Evolutionary conservation across 345 rosid genomes (phyloP).

Genomic region (Moricandia moricandioides): DNA sequence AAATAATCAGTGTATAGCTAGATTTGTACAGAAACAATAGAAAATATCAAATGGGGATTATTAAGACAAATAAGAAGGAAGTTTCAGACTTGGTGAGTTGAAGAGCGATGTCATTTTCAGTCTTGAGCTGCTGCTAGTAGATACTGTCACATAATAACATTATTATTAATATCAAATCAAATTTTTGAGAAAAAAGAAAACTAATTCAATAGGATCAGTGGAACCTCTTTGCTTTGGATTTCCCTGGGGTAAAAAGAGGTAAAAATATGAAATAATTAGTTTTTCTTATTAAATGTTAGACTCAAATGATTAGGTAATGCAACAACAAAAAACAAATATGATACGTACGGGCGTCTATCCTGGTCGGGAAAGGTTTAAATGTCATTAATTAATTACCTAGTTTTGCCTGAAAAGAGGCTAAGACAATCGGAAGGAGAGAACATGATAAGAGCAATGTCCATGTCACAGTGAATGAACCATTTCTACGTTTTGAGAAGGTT

Average conservation of each 20-base stretch:
- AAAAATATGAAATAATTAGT: background rate
- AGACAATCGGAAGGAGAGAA: background rate
- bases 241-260: conserved; percentile 32
- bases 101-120: conserved; percentile 61
- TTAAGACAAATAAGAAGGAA: background rate
- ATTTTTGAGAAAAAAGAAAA: too few species aligned
- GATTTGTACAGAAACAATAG: background rate
- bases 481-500: background rate
- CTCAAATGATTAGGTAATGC: background rate
- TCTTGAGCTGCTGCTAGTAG: conserved; percentile 55
- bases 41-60: background rate
- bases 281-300: background rate
- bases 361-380: conserved; percentile 38
- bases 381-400: conserved; percentile 40
- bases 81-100: conserved; percentile 50
- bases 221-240: conserved; percentile 60
- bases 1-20: background rate
- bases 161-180: too few species aligned
- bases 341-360: conserved; percentile 26
- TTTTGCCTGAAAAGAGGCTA: conserved; percentile 69
- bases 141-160: conserved; percentile 38
- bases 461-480: background rate
- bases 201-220: background rate
- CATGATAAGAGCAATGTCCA: background rate
- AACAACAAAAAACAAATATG: background rate